A percentile compares a stretch with the other conserved stretches of the same genome.
phyloP scores from a whole-genome alignment of 805 yeast genomes.

The Scheffersomyces lignosus region DNA sequence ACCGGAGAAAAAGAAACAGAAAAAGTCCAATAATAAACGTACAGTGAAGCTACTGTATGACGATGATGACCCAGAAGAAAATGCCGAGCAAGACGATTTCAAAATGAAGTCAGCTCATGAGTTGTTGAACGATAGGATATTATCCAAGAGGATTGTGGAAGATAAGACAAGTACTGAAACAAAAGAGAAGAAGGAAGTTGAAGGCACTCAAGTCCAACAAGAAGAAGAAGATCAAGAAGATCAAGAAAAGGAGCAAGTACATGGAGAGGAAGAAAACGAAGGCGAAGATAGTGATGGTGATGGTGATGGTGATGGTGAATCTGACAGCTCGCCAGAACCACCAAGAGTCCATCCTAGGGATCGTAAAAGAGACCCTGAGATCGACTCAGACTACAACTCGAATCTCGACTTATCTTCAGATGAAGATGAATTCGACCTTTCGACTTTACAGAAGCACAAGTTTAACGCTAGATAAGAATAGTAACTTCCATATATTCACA shows the following conservation, averaged over 20 bases:
- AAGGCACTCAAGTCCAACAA: conserved; percentile 1
- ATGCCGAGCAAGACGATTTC: conserved; percentile 28
- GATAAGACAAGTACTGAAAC: conserved; percentile 4
- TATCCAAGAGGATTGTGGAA: conserved; percentile 2
- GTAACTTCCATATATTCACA: neutral
- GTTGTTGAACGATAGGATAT: conserved; percentile 22
- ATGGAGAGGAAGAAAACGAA: conserved; percentile 1
- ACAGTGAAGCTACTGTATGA: conserved; percentile 35
- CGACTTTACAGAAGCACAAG: conserved; percentile 2
- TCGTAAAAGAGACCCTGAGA: conserved; percentile 16
- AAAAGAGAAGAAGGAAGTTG: conserved; percentile 1
- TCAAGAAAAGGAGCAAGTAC: conserved; percentile 4
- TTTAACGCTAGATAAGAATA: conserved; percentile 1
- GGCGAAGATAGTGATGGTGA: neutral
- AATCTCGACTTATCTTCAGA: conserved; percentile 25
- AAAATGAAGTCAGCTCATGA: conserved; percentile 48
- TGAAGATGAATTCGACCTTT: conserved; percentile 8
- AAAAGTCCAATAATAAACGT: conserved; percentile 24
- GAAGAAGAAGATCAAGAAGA: conserved; percentile 1
- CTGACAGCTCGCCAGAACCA: neutral
- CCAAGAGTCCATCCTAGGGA: too few relatives aligned
- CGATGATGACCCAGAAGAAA: conserved; percentile 34
- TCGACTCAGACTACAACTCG: conserved; percentile 26
- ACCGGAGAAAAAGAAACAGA: conserved; percentile 9
- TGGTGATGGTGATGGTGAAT: neutral